These are phyloP conservation scores for Acaromyces ingoldii DNA, from an alignment of 1,284 basidiomycete species.

Conservation along the genomic window DNA sequence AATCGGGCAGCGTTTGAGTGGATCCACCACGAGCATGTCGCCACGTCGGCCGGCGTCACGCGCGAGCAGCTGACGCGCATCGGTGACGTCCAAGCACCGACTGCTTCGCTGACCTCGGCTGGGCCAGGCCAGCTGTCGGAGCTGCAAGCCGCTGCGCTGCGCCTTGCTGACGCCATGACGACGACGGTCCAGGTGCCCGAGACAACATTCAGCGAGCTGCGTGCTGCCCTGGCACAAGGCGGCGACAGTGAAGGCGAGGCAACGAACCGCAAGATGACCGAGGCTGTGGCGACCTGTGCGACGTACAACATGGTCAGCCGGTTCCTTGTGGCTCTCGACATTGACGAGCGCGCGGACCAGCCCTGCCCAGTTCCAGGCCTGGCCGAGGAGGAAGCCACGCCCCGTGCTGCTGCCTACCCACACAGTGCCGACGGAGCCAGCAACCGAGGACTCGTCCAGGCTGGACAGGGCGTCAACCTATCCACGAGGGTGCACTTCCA, in stretches of 20 bases:
- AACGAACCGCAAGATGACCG: constrained; percentile 47
- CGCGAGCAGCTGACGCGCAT: constrained; percentile 51
- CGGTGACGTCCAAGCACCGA: constrained; percentile 45
- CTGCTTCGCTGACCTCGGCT: too few species aligned
- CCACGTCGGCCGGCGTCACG: constrained; percentile 51
- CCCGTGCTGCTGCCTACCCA: constrained; percentile 10
- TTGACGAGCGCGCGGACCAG: constrained; percentile 49
- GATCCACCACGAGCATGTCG: constrained; percentile 53
- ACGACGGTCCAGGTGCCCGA: constrained; percentile 45
- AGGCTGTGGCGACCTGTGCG: constrained; percentile 52
- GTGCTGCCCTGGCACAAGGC: constrained; percentile 40
- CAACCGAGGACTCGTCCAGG: constrained; percentile 28
- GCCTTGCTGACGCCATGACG: constrained; percentile 53
- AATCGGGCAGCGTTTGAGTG: constrained; percentile 55
- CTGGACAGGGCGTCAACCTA: constrained; percentile 25
- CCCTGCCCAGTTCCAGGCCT: constrained; percentile 11
- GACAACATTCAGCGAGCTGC: constrained; percentile 26
- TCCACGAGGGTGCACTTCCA: constrained; percentile 37
- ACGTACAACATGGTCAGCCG: constrained; percentile 56
- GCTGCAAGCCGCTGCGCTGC: constrained; percentile 46
- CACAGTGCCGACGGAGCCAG: too few species aligned
- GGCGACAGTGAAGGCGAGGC: constrained; percentile 29
- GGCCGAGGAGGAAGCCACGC: constrained; percentile 12
- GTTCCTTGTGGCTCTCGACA: constrained; percentile 53
- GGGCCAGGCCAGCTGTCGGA: constrained; percentile 19